Conservation (phyloP, 1,284 basidiomycete genomes). For the Moesziomyces globuligerus region DNA sequence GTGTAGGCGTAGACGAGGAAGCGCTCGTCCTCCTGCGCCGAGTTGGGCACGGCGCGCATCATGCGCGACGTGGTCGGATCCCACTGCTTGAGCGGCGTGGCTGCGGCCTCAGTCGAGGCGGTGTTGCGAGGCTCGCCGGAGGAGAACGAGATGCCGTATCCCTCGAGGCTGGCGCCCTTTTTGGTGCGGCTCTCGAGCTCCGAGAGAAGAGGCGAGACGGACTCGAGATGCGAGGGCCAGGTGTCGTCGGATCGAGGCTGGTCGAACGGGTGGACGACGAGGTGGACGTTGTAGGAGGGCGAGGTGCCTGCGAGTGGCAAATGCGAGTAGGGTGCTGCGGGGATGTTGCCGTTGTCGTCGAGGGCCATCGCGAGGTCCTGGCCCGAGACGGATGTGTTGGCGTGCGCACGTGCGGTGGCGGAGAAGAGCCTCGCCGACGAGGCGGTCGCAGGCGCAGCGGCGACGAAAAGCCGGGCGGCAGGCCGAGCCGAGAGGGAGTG, state of each 20-base stretch:
- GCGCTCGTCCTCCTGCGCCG: slow-evolving; percentile 49
- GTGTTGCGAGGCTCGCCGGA: slow-evolving; percentile 19
- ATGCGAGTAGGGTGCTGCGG: slow-evolving; percentile 54
- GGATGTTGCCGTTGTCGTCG: slow-evolving; percentile 48
- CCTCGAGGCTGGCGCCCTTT: slow-evolving; percentile 51
- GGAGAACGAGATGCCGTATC: slow-evolving; percentile 57
- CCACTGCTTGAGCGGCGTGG: slow-evolving; percentile 37
- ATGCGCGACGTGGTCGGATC: slow-evolving; percentile 49
- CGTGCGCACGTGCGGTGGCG: neutral
- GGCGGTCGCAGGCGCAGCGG: neutral
- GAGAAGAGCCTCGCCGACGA: slow-evolving; percentile 10
- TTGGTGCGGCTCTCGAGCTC: slow-evolving; percentile 57
- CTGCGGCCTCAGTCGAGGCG: neutral
- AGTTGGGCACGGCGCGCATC: slow-evolving; percentile 50
- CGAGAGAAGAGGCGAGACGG: slow-evolving; percentile 52
- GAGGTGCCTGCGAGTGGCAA: slow-evolving; percentile 56
- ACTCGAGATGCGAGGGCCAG: slow-evolving; percentile 60
- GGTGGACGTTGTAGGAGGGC: slow-evolving; percentile 56
- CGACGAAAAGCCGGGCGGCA: neutral
- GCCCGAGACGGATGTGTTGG: slow-evolving; percentile 16
- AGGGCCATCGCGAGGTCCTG: slow-evolving; percentile 48
- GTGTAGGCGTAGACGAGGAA: slow-evolving; percentile 53
- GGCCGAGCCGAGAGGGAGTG: slow-evolving; percentile 5
- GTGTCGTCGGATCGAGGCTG: slow-evolving; percentile 30
- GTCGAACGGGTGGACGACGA: slow-evolving; percentile 55